Base-by-base conservation (phyloP, 2,329 filamentous ascomycete species). In the Zymoseptoria passerinii region DNA sequence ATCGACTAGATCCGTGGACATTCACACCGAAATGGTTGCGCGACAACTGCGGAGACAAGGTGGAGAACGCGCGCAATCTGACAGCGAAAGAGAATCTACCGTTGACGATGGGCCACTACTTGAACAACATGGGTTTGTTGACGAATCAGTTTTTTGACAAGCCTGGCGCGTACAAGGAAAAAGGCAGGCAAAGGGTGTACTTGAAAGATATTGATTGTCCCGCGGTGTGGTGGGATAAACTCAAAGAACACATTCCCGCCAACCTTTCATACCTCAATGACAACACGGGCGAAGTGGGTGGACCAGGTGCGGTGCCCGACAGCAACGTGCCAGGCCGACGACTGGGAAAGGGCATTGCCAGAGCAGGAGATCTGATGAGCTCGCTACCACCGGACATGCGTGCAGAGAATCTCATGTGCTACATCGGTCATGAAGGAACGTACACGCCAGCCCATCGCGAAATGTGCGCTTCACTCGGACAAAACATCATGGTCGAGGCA, bases 151-250 rank as follows among this genome's bases (percentile, higher is more conserved):
- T 90, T 68, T 80, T 78, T 65, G 73, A 76, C 78, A 87, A 80
- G 8, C 77, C 83, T 0, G 81, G 80, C 52, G 92, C 89, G 63
- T 96, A 88, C 71, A 86, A 86, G 60, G 88, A 95, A 63, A 84
- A 89, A 61, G 83, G 84, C 44, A 81, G 89, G 20, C 94, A 99
- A 71, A 84, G 94, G 10, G 83, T 97, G 1, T 99, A 99, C 71
- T 77, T 97, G 23, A 99, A 99, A 70, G 94, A 99, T 70, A 96
- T 99, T 59, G 94, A 99, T 72, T 96, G 92, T 66, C 94, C 94
- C 0, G 77, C 81, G 1, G 85, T 92, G 58, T 99, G 94, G 94
- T 85, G 87, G 54, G 82, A 92, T 28, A 86, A 89, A 58, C 76
- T 99, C 18, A 84, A 85, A 64, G 86, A 88, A 53, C 77, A 90